phyloP scores from a whole-genome alignment of 208 protist genomes.

The Wallacemonas sp. region DNA sequence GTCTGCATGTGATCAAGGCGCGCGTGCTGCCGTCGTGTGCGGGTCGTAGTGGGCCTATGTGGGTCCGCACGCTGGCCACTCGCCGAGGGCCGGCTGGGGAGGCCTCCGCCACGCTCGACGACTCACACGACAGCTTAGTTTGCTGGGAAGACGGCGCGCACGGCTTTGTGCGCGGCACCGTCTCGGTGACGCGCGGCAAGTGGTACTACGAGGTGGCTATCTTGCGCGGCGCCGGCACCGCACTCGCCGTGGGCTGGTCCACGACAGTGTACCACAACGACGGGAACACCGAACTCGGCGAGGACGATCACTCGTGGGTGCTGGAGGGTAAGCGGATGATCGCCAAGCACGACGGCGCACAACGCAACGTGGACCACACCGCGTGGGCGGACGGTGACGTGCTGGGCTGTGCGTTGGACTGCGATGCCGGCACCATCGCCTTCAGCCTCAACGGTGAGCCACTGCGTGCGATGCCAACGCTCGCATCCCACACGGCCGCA shows the following conservation, averaged over 20 bases:
- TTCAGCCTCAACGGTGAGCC: slow-evolving; percentile 82
- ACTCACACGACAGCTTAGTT: not conserved
- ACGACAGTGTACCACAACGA: slow-evolving; percentile 25
- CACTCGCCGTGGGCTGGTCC: slow-evolving; percentile 65
- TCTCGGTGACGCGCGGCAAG: slow-evolving; percentile 61
- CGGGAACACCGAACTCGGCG: slow-evolving; percentile 41
- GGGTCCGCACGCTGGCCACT: not conserved
- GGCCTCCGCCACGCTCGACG: not conserved
- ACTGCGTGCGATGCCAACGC: not conserved
- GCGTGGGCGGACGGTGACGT: slow-evolving; percentile 85
- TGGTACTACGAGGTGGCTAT: slow-evolving; percentile 92
- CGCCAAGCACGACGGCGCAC: slow-evolving; percentile 61
- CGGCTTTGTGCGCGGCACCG: slow-evolving; percentile 63
- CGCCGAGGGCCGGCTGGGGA: not conserved
- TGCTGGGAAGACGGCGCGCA: slow-evolving; percentile 38
- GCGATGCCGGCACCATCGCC: slow-evolving; percentile 61
- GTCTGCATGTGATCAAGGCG: not conserved
- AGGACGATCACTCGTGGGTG: slow-evolving; percentile 79
- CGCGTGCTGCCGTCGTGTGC: not conserved
- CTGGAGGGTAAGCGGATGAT: slow-evolving; percentile 80
- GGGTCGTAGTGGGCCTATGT: not conserved
- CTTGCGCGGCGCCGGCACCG: slow-evolving; percentile 25
- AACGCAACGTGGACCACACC: slow-evolving; percentile 51
- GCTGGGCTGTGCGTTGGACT: slow-evolving; percentile 87
- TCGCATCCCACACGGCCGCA: not conserved